phyloP scores from a whole-genome alignment of 306 rosid species.

The Lathyrus aphaca region DNA sequence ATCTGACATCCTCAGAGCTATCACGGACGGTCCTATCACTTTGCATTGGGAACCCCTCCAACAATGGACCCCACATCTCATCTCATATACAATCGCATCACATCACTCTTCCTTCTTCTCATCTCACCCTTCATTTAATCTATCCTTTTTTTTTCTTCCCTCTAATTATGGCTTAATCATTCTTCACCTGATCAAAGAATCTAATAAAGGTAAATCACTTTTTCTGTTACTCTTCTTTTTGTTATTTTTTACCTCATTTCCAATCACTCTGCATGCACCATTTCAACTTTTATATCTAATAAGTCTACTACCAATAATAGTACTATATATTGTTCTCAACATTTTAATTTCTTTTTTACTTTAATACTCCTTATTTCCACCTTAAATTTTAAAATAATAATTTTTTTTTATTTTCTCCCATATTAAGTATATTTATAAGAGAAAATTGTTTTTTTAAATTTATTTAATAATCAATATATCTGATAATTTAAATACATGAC shows the following conservation, averaged over 20 bases:
- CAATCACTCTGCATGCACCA: conserved; percentile 29
- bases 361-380: too few relatives aligned
- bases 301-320: conserved; percentile 31
- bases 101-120: conserved; percentile 27
- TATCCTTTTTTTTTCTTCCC: conserved; percentile 37
- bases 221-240: conserved; percentile 37
- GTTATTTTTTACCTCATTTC: conserved; percentile 25
- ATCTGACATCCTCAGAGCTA: conserved; percentile 49
- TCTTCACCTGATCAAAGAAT: conserved; percentile 42
- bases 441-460: too few relatives aligned
- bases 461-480: too few relatives aligned
- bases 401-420: too few relatives aligned
- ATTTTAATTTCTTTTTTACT: conserved; percentile 1
- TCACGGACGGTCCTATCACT: conserved; percentile 89
- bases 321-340: conserved; percentile 29
- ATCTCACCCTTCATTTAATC: conserved; percentile 40
- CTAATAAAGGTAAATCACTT: conserved; percentile 66
- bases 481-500: too few relatives aligned
- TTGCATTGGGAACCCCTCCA: conserved; percentile 55
- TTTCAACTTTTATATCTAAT: conserved; percentile 13
- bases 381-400: too few relatives aligned
- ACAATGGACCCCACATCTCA: conserved; percentile 41
- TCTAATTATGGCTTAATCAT: conserved; percentile 80
- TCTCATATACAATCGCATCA: background rate
- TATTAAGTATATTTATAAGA: too few relatives aligned